These are phyloP conservation scores for Ettlia oleoabundans DNA, from an alignment of 139 green algal species.

Conservation along the genomic window DNA sequence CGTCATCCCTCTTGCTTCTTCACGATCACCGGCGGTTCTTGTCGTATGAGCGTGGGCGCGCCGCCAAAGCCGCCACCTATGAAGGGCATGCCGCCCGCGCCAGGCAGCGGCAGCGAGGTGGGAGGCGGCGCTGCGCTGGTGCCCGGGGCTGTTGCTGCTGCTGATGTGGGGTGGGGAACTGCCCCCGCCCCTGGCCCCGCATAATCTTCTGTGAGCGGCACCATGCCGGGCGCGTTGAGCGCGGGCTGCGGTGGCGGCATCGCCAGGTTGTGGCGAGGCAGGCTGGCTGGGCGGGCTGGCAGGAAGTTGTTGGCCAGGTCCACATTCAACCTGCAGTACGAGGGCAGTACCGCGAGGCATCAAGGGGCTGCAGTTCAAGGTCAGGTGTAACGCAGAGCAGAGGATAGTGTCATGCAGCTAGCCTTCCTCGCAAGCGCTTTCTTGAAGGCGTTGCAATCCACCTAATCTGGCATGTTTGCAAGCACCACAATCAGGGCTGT, in stretches of 20 bases:
- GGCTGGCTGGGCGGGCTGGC: conserved; percentile 38
- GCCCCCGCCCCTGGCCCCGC: not conserved
- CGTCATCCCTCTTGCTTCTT: not conserved
- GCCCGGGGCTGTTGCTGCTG: not conserved
- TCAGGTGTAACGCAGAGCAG: too few relatives aligned
- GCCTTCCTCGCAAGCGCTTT: too few relatives aligned
- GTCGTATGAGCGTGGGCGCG: not conserved
- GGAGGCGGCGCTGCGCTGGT: not conserved
- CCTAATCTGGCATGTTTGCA: too few relatives aligned
- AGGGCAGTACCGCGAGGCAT: too few relatives aligned
- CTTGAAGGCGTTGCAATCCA: too few relatives aligned
- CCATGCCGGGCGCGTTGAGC: conserved; percentile 49
- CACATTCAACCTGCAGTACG: conserved; percentile 65
- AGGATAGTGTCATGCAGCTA: too few relatives aligned
- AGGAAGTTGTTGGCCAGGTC: conserved; percentile 74
- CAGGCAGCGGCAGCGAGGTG: not conserved
- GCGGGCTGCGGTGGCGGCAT: conserved; percentile 44
- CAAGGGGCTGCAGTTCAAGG: too few relatives aligned
- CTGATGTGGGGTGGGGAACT: not conserved
- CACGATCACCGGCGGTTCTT: not conserved
- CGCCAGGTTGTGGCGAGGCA: conserved; percentile 15
- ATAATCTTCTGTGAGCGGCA: conserved; percentile 25
- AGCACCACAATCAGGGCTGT: too few relatives aligned
- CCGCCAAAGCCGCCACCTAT: too few relatives aligned
- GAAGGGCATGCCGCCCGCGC: not conserved